Percentiles rank a stretch among this genome's conserved stretches.
Evolutionary conservation across 805 yeast genomes (phyloP).

Genomic region (Scheffersomyces stipitis): DNA sequence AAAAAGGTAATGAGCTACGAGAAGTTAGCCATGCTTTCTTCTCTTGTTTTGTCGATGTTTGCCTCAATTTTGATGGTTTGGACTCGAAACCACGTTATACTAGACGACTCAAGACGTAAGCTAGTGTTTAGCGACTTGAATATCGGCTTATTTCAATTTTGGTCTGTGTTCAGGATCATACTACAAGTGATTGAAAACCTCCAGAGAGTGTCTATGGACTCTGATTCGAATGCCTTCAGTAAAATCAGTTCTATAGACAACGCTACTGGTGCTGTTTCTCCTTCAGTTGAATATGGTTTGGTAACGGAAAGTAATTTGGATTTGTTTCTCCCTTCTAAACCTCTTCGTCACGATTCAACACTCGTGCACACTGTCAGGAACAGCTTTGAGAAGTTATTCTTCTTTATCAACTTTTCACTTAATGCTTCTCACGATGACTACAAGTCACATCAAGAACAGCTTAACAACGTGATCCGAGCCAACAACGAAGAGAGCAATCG

Average conservation of each 20-base stretch:
- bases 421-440: neutral
- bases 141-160: conserved; percentile 32
- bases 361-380: neutral
- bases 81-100: conserved; percentile 23
- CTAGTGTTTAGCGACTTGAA: conserved; percentile 37
- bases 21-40: conserved; percentile 19
- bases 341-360: neutral
- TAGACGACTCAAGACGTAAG: conserved; percentile 23
- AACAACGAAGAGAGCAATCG: conserved; percentile 3
- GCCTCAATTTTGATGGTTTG: conserved; percentile 29
- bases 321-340: neutral
- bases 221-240: neutral
- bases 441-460: neutral
- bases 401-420: neutral
- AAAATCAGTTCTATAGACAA: neutral
- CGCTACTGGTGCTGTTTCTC: neutral
- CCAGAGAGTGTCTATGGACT: neutral
- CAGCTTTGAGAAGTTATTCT: neutral
- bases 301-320: conserved; percentile 11
- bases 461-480: neutral
- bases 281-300: conserved; percentile 11
- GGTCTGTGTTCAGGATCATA: conserved; percentile 28
- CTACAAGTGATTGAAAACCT: conserved; percentile 10
- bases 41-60: conserved; percentile 25
- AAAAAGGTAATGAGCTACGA: conserved; percentile 14